These are phyloP conservation scores for Triangularia setosa DNA, from an alignment of 2,329 filamentous ascomycete genomes.

Conservation along the genomic window DNA sequence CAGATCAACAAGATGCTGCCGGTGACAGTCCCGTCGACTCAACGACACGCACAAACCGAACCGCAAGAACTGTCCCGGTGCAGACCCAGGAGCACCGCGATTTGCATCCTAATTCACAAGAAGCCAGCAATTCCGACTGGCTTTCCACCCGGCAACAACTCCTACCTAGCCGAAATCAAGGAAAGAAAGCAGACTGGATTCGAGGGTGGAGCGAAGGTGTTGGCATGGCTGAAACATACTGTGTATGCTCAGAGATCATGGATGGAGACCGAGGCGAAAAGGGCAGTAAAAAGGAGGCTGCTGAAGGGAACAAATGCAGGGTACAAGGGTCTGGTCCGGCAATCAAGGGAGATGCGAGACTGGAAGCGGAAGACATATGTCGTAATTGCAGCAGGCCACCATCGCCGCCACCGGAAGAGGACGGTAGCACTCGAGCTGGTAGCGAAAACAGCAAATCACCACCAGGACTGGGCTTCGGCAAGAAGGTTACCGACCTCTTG, in stretches of 20 bases:
- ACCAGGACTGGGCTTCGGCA: slow-evolving; percentile 8
- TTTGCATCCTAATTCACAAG: neutral
- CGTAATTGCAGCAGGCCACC: slow-evolving; percentile 21
- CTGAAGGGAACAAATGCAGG: slow-evolving; percentile 20
- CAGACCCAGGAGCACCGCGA: neutral
- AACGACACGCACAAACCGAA: neutral
- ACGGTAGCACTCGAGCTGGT: neutral
- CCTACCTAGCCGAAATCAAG: slow-evolving; percentile 22
- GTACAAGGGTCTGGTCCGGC: slow-evolving; percentile 7
- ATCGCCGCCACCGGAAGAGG: neutral
- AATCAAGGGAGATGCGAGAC: slow-evolving; percentile 1
- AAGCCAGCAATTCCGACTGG: slow-evolving; percentile 21
- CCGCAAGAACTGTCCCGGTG: neutral
- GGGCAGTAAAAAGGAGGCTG: slow-evolving; percentile 15
- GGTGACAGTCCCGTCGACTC: neutral
- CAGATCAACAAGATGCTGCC: neutral
- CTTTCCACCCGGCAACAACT: slow-evolving; percentile 23
- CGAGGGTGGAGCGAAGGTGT: slow-evolving; percentile 27
- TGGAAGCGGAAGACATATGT: slow-evolving; percentile 16
- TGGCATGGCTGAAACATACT: slow-evolving; percentile 24
- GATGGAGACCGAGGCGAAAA: slow-evolving; percentile 9
- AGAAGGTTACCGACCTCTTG: slow-evolving; percentile 18
- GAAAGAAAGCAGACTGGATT: slow-evolving; percentile 27
- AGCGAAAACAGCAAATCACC: slow-evolving; percentile 1
- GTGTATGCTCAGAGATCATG: slow-evolving; percentile 24